Percentiles rank a stretch among this genome's conserved stretches.
These are phyloP conservation scores for Zea mays DNA, from an alignment of 176 grass and related monocot species.

Conservation along the genomic window Zm-B73-REFERENCE-NAM-5.0 NC_050100.1:182353001-182353500, in stretches of 20 bases:
- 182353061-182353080: background rate
- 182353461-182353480: background rate
- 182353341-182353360: background rate
- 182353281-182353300: background rate
- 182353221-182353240: background rate
- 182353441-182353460: background rate
- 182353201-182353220: background rate
- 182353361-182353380: background rate
- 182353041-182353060: background rate
- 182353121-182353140: background rate
- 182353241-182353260: background rate
- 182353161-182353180: background rate
- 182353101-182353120: background rate
- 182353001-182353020: background rate
- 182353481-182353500: background rate
- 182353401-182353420: background rate
- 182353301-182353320: background rate
- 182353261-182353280: background rate
- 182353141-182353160: background rate
- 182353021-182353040: background rate
- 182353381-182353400: background rate
- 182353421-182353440: background rate
- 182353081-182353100: constrained; percentile 15
- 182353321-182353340: background rate
- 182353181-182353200: background rate